Evolutionary conservation across 305 asterid species (phyloP), one percentile per base, ranked within the genome.

Genomic region (Ajuga reptans): DNA sequence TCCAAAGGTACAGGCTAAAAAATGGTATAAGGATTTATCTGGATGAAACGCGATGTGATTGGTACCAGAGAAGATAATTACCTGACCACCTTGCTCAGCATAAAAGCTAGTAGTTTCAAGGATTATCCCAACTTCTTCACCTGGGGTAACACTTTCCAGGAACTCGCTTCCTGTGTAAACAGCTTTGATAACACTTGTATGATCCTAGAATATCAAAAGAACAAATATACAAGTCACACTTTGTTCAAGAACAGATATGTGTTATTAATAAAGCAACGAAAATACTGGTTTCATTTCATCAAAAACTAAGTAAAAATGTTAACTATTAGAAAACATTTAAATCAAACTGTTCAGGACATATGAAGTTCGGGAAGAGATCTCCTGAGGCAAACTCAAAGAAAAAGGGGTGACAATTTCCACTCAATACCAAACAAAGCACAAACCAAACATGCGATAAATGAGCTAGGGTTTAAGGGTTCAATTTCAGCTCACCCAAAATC

Each of bases 11-110:
- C 59, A 68, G 69, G 18, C 21, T 62, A 74, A 52, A 41, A 18
- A 3, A 14, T 18, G 6, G 45, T 49, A 31, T 43, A 27, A 17
- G 42, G 27, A 21, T 21, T 21, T 21, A 65, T 49, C 55, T 47
- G 27, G 33, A 39, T 45, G 11, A 42, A 58, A 39, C 18, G 61
- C 53, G 36, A 11, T 15, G 7, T 41, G 39, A 78, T 46, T 59
- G 50, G 68, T 57, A 46, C 2, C 60, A n/a, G 42, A 39, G 46
- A 21, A 67, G 4, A 56, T 66, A 54, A 64, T 75, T 79, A 92
- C 98, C 98, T 93, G 99, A 83, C 99, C 99, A 78, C 99, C 99
- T 87, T 90, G 99, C 86, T 93, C 97, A 34, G 97, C 95, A 77
- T 93, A 93, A 80, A 93, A 93, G 71, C 95, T 91, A 47, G 99